Conservation (phyloP, 2,329 filamentous ascomycete species). For the Stachybotrys echinatus region DNA sequence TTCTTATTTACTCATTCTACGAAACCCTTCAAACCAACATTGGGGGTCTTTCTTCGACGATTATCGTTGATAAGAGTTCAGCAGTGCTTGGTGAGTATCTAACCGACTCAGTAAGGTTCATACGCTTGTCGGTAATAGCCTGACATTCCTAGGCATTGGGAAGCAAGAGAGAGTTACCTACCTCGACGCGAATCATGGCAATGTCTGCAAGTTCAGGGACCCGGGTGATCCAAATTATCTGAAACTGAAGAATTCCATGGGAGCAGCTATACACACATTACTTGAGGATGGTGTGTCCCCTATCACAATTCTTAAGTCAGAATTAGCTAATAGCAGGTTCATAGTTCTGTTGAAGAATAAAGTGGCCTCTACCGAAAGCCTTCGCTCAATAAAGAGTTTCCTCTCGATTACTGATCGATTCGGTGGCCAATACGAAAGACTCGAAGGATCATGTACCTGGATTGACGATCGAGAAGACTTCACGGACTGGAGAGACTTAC, state of each 20-base stretch:
- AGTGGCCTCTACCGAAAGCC: neutral
- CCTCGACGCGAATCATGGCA: slow-evolving; percentile 21
- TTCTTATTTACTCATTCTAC: slow-evolving; percentile 27
- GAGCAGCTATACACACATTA: neutral
- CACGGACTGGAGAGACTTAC: slow-evolving; percentile 15
- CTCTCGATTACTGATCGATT: neutral
- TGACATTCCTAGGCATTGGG: neutral
- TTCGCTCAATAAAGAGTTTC: neutral
- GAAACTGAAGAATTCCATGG: slow-evolving; percentile 16
- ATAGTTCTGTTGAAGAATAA: neutral
- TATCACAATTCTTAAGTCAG: neutral
- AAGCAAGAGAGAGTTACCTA: slow-evolving; percentile 13
- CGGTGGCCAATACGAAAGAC: slow-evolving; percentile 14
- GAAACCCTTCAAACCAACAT: slow-evolving; percentile 22
- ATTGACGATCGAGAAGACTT: slow-evolving; percentile 16
- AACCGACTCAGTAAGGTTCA: neutral
- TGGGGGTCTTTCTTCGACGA: slow-evolving; percentile 8
- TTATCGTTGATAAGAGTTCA: slow-evolving; percentile 25
- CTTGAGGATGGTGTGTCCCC: neutral
- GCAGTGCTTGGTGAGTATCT: slow-evolving; percentile 20
- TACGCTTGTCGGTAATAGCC: neutral
- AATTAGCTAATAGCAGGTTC: neutral
- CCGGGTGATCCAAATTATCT: slow-evolving; percentile 19
- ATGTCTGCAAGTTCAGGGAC: slow-evolving; percentile 24
- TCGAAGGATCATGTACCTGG: slow-evolving; percentile 25